Base-by-base conservation (phyloP, 352 stramenopile genomes). In the Paralagenidium karlingii region DNA sequence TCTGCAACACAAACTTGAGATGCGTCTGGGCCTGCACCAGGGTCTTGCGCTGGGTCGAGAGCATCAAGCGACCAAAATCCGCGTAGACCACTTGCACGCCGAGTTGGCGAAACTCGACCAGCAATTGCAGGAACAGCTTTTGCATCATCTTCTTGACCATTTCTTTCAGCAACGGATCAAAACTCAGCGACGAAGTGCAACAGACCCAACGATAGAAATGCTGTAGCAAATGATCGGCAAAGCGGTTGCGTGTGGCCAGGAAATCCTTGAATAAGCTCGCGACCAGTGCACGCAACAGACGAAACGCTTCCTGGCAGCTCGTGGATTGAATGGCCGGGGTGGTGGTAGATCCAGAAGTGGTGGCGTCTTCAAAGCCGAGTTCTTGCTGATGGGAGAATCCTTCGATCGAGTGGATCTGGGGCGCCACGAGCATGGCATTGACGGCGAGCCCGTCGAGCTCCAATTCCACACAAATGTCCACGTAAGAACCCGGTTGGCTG, bases 81-180 rank as follows among this genome's bases (percentile, higher is more conserved):
- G 76, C 76, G 33, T 94, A 96, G 21, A 99, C 78, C 36, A 99
- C 89, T 19, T 82, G 76, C 5, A 87, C 91, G 9, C 95, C 96
- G 7, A 99, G 63, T 5, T 91, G 76, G 18, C 94, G 69, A 21
- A 99, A 74, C 46, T 98, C 90, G 8, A 79, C 79, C 11, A 99
- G 69, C 42, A 99, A 53, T 51, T 95, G 69, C 27, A 82, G 43
- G 24, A 94, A 88, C 11, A 96, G 70, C 48, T 95, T 94, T 43
- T 95, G 85, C 94, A 98, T 99, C 5, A 99, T 54, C 3, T 76
- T 68, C 46, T 96, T 90, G 3, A 99, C 81, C 30, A 97, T 76
- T 0, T 87, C 68, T 36, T 98, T 83, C 24, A 99, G 64, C 8
- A 79, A 76, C 5, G 95, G 94, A 47, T 99, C 91, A 57, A 96